Conservation (phyloP, 345 rosid genomes). For the Pistacia atlantica region DNA sequence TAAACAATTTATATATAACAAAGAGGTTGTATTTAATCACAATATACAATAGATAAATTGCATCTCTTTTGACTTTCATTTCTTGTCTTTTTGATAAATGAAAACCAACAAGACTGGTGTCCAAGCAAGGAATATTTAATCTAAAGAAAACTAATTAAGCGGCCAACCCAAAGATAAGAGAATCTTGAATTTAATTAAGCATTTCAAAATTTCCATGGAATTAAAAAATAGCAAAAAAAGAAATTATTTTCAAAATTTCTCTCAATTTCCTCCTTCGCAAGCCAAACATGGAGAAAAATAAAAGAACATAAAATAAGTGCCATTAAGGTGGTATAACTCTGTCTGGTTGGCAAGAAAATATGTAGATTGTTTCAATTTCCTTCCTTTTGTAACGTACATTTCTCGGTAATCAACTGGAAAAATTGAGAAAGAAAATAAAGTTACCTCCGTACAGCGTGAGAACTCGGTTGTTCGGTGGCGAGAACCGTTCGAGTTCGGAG, state of each 20-base stretch:
- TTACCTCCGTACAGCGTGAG: background rate
- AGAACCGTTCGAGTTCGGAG: background rate
- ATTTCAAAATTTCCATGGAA: background rate
- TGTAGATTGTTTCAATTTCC: background rate
- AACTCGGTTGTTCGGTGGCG: background rate
- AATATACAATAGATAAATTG: too few relatives aligned
- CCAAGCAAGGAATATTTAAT: background rate
- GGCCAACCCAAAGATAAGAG: background rate
- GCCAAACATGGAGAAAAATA: background rate
- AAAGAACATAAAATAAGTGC: background rate
- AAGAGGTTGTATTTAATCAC: background rate
- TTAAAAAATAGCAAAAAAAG: too few relatives aligned
- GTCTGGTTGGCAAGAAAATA: background rate
- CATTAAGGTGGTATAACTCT: background rate
- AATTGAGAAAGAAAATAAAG: background rate
- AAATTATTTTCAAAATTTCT: background rate
- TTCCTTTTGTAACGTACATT: background rate
- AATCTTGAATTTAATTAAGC: background rate
- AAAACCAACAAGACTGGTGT: background rate
- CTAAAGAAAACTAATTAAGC: background rate
- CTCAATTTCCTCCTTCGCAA: background rate
- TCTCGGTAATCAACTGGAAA: slow-evolving; percentile 7
- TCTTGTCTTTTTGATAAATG: background rate
- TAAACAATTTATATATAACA: background rate
- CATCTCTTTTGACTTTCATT: too few relatives aligned